Evolutionary conservation across 306 rosid species (phyloP).

Genomic region (Cyclanthera cordifolia): DNA sequence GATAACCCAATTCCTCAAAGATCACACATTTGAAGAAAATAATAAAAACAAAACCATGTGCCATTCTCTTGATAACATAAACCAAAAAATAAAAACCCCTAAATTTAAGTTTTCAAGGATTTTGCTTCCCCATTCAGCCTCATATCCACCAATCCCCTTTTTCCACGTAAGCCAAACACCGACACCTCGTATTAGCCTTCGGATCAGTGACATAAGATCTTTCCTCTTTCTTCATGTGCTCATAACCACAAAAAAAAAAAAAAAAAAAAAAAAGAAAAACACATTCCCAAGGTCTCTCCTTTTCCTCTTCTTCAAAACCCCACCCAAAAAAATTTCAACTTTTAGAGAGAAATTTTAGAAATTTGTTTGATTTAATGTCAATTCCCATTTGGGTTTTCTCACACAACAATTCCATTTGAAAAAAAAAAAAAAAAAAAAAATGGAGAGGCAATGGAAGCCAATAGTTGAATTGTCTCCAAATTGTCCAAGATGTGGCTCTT

Average conservation of each 20-base stretch:
- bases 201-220: constrained; percentile 26
- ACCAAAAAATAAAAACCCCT: constrained; percentile 29
- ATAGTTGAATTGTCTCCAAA: constrained; percentile 10
- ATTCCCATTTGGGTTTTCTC: neutral
- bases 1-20: neutral
- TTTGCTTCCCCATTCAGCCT: constrained; percentile 52
- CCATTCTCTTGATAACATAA: constrained; percentile 4
- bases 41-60: neutral
- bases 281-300: neutral
- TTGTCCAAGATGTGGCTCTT: constrained; percentile 15
- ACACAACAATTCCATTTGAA: neutral
- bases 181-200: constrained; percentile 45
- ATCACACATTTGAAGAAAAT: neutral
- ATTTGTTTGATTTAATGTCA: neutral
- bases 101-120: constrained; percentile 36
- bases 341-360: neutral
- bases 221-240: constrained; percentile 7
- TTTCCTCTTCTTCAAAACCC: neutral
- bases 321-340: neutral
- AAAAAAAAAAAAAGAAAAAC: too few relatives aligned
- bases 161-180: constrained; percentile 49
- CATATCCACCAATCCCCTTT: constrained; percentile 29
- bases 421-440: too few relatives aligned
- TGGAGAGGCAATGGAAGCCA: constrained; percentile 10
- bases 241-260: too few relatives aligned